Evolutionary conservation across 176 grass and related monocot species (phyloP).

Genomic region (Pontederia paniculata): DNA sequence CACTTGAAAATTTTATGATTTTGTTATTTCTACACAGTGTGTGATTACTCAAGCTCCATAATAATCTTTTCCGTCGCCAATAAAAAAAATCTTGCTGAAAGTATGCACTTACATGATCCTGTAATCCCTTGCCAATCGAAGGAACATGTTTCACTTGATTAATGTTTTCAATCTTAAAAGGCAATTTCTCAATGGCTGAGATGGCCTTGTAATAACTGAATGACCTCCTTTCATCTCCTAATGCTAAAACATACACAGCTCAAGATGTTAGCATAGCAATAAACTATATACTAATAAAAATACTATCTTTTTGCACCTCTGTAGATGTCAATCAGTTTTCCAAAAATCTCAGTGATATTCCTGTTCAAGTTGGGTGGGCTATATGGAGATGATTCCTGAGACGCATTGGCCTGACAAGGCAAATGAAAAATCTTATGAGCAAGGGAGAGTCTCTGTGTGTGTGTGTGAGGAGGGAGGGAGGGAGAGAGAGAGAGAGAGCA

Average conservation of each 20-base stretch:
- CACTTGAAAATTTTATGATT: no score
- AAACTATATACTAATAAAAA: not conserved
- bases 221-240: conserved; percentile 91
- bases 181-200: conserved; percentile 75
- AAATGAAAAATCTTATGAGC: conserved; percentile 9
- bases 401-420: conserved; percentile 34
- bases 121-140: conserved; percentile 82
- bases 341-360: conserved; percentile 83
- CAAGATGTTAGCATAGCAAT: not conserved
- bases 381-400: conserved; percentile 42
- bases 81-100: conserved; percentile 13
- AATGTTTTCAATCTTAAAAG: conserved; percentile 75
- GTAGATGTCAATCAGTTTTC: conserved; percentile 85
- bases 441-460: no score
- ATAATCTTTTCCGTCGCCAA: not conserved
- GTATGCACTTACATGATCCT: conserved; percentile 62
- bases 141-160: conserved; percentile 83
- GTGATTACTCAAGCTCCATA: no score
- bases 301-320: conserved; percentile 35
- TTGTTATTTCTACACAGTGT: no score
- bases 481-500: not conserved
- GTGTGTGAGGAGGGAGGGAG: no score
- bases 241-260: conserved; percentile 32
- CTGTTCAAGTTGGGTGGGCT: conserved; percentile 66
- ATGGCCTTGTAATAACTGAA: conserved; percentile 99